Conservation (phyloP, 2,329 filamentous ascomycete genomes). For the Atkinsonella hypoxylon region DNA sequence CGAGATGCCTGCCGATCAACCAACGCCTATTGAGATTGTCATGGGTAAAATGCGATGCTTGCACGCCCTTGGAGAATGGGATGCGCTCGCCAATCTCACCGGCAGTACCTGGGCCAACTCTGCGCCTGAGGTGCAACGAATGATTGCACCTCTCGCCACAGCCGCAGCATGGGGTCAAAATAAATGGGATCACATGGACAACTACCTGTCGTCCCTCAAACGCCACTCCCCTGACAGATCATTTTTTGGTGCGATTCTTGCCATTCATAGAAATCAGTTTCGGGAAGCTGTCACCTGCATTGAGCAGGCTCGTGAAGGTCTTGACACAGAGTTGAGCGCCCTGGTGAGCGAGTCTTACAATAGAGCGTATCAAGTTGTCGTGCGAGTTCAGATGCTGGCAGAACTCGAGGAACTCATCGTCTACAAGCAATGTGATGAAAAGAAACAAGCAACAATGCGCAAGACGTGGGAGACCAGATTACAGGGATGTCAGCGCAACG, state of each 20-base stretch:
- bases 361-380: conserved; percentile 92
- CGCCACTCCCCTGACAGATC: conserved; percentile 84
- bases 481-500: conserved; percentile 89
- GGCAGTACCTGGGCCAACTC: conserved; percentile 92
- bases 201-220: conserved; percentile 92
- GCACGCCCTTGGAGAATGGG: conserved; percentile 96
- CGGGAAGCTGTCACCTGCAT: conserved; percentile 82
- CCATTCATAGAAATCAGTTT: conserved; percentile 92
- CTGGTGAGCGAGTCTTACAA: conserved; percentile 98
- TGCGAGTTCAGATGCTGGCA: conserved; percentile 96
- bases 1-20: conserved; percentile 46
- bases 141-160: conserved; percentile 86
- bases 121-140: conserved; percentile 71
- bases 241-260: conserved; percentile 94
- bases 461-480: conserved; percentile 92
- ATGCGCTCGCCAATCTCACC: conserved; percentile 75
- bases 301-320: conserved; percentile 78
- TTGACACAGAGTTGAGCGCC: conserved; percentile 92
- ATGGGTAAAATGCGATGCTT: conserved; percentile 99
- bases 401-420: conserved; percentile 96
- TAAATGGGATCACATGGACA: conserved; percentile 98
- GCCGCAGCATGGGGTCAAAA: conserved; percentile 92
- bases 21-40: conserved; percentile 75
- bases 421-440: conserved; percentile 88
- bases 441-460: conserved; percentile 83